Evolutionary conservation across 208 protist genomes (phyloP), one percentile per base, ranked within the genome.

Genomic region (Acanthamoeba sp.): DNA sequence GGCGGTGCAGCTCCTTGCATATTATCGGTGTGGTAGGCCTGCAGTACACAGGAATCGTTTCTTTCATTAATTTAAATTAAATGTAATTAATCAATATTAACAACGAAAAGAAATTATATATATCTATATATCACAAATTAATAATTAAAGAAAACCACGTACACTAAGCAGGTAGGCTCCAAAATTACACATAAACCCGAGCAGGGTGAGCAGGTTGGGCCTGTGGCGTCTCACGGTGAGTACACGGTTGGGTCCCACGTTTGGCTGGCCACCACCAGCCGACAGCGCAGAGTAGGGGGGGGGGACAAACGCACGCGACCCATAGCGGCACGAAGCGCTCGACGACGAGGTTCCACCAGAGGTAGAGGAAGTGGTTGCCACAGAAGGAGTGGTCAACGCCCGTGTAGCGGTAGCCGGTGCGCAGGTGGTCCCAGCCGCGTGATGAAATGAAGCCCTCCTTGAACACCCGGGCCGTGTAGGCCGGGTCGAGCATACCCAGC

Each of bases 361-460:
- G 73, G 40, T 84, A 84, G 73, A 84, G 73, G 40, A 84, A 84
- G 40, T 38, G 73, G 42, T 84, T 84, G 73, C 73, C 73, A 50
- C 73, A 84, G 73, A 84, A 84, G 34, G 38, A 52, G 73, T 84
- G 73, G 42, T 84, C 73, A 27, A 84, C 73, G 22, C 73, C 73
- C 12, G 73, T 84, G 42, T 84, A 84, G 38, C 73, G 73, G 36
- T 84, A 84, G 42, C 73, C 73, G 40, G 38, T 84, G 10, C 40
- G 34, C 27, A 84, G 38, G 42, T 84, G 73, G 29, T 84, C 73
- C 73, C 73, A 84, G 14, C 73, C 73, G 18, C 73, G 73, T 10
- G 73, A 34, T 0, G 73, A 84, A n/a, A 84, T 84, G 73, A 84
- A 84, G 22, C 73, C 73, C 40, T 84, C 73, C n/a, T 29, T 45